phyloP scores from a whole-genome alignment of 2,329 filamentous ascomycete species.

The Claviceps paspali region DNA sequence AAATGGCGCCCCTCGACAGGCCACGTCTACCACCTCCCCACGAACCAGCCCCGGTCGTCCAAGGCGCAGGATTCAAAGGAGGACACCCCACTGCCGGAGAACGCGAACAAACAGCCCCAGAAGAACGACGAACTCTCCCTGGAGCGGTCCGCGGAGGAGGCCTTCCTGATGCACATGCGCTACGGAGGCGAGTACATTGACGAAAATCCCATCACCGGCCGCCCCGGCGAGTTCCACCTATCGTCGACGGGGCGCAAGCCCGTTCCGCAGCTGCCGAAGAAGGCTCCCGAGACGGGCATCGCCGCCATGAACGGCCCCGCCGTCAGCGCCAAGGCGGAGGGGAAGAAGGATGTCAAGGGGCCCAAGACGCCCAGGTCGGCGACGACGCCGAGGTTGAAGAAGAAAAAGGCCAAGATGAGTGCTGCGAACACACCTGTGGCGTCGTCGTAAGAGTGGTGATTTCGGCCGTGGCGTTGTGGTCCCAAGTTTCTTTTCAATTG shows the following conservation, averaged over 20 bases:
- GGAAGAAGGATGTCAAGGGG: slow-evolving; percentile 31
- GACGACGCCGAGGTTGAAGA: slow-evolving; percentile 27
- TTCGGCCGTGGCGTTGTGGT: neutral
- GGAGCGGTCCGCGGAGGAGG: slow-evolving; percentile 39
- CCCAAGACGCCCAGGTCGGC: slow-evolving; percentile 29
- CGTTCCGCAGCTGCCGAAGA: slow-evolving; percentile 18
- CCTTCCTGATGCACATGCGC: slow-evolving; percentile 39
- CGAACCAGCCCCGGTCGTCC: slow-evolving; percentile 8
- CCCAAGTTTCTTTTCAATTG: neutral
- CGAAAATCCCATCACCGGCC: slow-evolving; percentile 52
- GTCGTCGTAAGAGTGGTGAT: slow-evolving; percentile 7
- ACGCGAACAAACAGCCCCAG: slow-evolving; percentile 13
- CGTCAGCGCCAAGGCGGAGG: slow-evolving; percentile 26
- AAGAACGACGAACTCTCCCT: slow-evolving; percentile 25
- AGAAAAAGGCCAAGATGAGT: slow-evolving; percentile 32
- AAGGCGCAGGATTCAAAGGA: slow-evolving; percentile 27
- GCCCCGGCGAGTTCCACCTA: slow-evolving; percentile 50
- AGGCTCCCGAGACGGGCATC: slow-evolving; percentile 15
- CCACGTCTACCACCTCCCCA: slow-evolving; percentile 32
- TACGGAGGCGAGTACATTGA: slow-evolving; percentile 52
- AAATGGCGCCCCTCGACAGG: slow-evolving; percentile 40
- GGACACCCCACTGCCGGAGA: slow-evolving; percentile 25
- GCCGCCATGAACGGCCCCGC: slow-evolving; percentile 20
- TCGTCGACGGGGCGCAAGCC: slow-evolving; percentile 42
- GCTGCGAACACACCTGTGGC: slow-evolving; percentile 18